These are phyloP conservation scores for Cutaneotrichosporon sp. DNA, from an alignment of 1,284 basidiomycete species.

Conservation along the genomic window DNA sequence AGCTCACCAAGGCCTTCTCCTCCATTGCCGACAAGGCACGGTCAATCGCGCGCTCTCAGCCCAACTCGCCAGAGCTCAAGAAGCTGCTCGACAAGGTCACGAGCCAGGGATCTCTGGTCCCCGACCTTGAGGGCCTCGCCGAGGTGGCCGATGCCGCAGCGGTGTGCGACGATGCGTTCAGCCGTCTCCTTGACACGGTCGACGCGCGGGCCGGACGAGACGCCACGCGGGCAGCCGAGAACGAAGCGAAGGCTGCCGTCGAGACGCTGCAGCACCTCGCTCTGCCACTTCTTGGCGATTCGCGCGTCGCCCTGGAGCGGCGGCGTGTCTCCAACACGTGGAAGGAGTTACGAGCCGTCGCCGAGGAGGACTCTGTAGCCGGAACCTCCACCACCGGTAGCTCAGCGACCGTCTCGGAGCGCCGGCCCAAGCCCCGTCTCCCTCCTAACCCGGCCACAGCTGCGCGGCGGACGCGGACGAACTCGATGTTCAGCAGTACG, in stretches of 20 bases:
- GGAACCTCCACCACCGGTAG: background rate
- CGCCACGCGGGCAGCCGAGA: conserved; percentile 1
- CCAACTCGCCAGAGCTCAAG: conserved; percentile 8
- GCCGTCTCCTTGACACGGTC: conserved; percentile 29
- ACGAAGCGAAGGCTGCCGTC: conserved; percentile 11
- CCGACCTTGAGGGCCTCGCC: conserved; percentile 23
- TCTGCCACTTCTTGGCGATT: conserved; percentile 23
- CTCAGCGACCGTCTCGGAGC: background rate
- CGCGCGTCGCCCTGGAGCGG: conserved; percentile 25
- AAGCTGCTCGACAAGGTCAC: conserved; percentile 18
- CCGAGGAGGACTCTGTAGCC: conserved; percentile 16
- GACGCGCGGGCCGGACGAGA: conserved; percentile 17
- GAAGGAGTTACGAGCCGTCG: conserved; percentile 29
- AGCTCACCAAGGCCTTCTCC: conserved; percentile 19
- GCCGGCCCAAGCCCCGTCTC: background rate
- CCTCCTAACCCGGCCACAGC: background rate
- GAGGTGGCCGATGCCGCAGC: conserved; percentile 22
- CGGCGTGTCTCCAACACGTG: conserved; percentile 26
- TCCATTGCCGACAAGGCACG: conserved; percentile 28
- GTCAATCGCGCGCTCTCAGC: conserved; percentile 5
- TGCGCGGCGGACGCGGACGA: background rate
- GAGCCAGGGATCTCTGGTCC: conserved; percentile 12
- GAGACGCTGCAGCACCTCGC: conserved; percentile 13
- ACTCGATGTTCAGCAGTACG: background rate
- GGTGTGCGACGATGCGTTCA: conserved; percentile 30